Conservation (phyloP, 2,329 filamentous ascomycete species). For the Sordariomycetes sp. region DNA sequence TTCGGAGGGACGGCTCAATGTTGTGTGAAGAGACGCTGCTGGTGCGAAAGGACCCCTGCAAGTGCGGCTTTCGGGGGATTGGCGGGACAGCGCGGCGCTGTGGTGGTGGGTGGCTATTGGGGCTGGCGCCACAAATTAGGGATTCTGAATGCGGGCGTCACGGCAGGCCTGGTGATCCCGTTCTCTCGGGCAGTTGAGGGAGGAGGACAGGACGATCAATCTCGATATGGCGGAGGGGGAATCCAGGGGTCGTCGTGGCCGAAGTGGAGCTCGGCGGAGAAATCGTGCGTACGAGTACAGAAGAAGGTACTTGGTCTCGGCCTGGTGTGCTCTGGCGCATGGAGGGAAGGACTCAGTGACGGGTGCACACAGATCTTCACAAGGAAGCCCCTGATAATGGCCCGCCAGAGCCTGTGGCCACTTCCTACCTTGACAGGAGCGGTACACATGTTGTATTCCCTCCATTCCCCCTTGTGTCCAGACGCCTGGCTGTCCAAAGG, state of each 20-base stretch:
- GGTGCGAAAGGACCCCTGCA: neutral
- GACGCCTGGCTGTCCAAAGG: no score
- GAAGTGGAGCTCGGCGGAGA: neutral
- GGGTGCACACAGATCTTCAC: neutral
- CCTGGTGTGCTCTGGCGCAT: neutral
- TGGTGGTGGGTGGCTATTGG: neutral
- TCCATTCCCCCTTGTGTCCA: no score
- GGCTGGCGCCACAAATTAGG: neutral
- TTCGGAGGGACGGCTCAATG: neutral
- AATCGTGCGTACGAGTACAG: no score
- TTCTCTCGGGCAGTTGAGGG: neutral
- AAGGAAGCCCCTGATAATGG: neutral
- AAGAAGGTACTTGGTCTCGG: neutral
- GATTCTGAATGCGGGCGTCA: neutral
- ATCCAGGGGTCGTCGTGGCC: neutral
- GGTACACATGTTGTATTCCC: neutral
- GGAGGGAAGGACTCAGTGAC: neutral
- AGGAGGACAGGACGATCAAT: neutral
- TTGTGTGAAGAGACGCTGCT: neutral
- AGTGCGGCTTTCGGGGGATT: neutral
- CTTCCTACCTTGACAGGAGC: neutral
- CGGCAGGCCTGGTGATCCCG: neutral
- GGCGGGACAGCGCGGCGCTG: neutral
- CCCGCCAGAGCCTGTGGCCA: neutral
- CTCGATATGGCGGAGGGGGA: neutral